A percentile compares a stretch with the other conserved stretches of the same genome.
Conservation (phyloP, 495 filamentous ascomycete genomes). For the Aspergillus mulundensis region DNA sequence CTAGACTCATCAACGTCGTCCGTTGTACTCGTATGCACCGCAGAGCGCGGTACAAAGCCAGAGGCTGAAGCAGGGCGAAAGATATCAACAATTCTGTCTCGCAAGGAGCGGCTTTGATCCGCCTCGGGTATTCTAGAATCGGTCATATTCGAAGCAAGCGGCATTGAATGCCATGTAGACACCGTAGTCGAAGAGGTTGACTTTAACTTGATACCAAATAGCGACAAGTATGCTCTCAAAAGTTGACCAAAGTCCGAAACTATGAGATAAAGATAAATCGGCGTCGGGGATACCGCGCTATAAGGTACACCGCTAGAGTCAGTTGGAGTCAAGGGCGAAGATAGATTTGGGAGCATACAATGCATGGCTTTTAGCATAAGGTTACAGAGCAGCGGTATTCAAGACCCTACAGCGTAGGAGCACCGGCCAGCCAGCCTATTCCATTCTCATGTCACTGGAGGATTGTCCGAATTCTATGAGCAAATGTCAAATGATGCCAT, state of each 20-base stretch:
- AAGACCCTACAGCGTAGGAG: background rate
- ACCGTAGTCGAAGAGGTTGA: background rate
- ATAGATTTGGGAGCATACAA: slow-evolving; percentile 1
- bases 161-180: background rate
- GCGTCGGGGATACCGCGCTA: background rate
- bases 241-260: background rate
- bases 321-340: background rate
- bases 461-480: background rate
- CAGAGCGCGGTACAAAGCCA: background rate
- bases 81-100: slow-evolving; percentile 34
- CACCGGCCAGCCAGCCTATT: background rate
- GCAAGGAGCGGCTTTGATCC: slow-evolving; percentile 29
- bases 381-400: background rate
- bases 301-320: slow-evolving; percentile 2
- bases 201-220: background rate
- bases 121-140: slow-evolving; percentile 26
- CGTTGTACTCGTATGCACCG: slow-evolving; percentile 4
- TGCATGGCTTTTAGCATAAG: slow-evolving; percentile 2
- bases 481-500: background rate
- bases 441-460: background rate
- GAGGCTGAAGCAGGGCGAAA: slow-evolving; percentile 26
- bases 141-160: slow-evolving; percentile 21
- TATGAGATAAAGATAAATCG: background rate
- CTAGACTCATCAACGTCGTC: background rate
- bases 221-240: background rate